phyloP scores from a whole-genome alignment of 192 early-diverging fungal genomes.

The Coemansia guatemalensis region DNA sequence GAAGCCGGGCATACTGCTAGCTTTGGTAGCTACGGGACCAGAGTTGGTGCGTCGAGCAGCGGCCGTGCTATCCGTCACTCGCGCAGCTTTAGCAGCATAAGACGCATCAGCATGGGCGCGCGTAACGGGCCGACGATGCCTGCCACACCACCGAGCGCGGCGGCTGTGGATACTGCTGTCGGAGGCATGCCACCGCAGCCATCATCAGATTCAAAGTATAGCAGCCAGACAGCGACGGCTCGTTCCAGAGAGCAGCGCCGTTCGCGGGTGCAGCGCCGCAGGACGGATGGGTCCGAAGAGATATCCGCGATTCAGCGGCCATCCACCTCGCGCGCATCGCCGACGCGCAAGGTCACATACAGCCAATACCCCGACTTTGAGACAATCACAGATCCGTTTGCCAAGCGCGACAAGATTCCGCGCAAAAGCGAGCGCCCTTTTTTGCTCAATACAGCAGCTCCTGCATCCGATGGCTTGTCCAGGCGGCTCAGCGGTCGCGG shows the following conservation, averaged over 20 bases:
- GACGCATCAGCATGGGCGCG: slow-evolving; percentile 16
- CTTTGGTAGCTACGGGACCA: slow-evolving; percentile 3
- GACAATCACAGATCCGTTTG: slow-evolving; percentile 50
- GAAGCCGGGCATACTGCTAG: slow-evolving; percentile 4
- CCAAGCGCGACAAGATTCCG: slow-evolving; percentile 55
- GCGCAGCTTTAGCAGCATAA: slow-evolving; percentile 19
- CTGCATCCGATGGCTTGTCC: not conserved
- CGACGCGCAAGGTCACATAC: slow-evolving; percentile 37
- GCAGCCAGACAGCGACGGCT: slow-evolving; percentile 10
- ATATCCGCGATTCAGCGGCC: slow-evolving; percentile 21
- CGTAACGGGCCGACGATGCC: slow-evolving; percentile 2
- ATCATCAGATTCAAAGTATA: slow-evolving; percentile 26
- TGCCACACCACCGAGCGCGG: slow-evolving; percentile 7
- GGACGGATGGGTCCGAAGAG: slow-evolving; percentile 32
- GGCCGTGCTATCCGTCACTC: slow-evolving; percentile 13
- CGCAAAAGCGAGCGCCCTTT: slow-evolving; percentile 30
- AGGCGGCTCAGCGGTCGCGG: not conserved
- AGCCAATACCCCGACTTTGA: slow-evolving; percentile 55
- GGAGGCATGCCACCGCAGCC: slow-evolving; percentile 4
- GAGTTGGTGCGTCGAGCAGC: slow-evolving; percentile 1
- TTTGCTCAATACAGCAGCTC: not conserved
- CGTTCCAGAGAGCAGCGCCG: slow-evolving; percentile 22
- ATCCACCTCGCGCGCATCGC: slow-evolving; percentile 32
- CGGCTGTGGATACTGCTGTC: not conserved
- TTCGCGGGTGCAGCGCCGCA: slow-evolving; percentile 31